Percentiles rank a stretch among this genome's conserved stretches.
Conservation (phyloP, 345 rosid species). For the Cardamine occulta region DNA sequence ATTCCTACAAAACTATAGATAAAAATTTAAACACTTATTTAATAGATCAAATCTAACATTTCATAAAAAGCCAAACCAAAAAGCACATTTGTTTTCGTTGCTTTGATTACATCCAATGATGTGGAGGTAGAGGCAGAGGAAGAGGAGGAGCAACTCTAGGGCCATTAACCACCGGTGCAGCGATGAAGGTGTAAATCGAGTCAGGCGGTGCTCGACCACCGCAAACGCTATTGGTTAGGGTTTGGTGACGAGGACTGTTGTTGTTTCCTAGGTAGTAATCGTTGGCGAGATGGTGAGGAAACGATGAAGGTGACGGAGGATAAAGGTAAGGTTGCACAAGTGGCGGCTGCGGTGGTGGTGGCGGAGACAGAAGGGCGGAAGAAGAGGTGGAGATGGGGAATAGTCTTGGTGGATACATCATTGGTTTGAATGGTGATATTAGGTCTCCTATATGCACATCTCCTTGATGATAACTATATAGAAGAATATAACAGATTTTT, state of each 20-base stretch:
- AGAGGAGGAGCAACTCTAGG: slow-evolving; percentile 19
- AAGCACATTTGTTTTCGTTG: neutral
- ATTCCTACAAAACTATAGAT: slow-evolving; percentile 23
- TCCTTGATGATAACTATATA: slow-evolving; percentile 59
- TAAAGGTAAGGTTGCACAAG: slow-evolving; percentile 50
- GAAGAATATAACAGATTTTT: neutral
- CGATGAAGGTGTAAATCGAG: slow-evolving; percentile 44
- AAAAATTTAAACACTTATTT: neutral
- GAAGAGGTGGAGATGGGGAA: slow-evolving; percentile 51
- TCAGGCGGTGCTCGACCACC: slow-evolving; percentile 22
- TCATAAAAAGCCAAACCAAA: neutral
- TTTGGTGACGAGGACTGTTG: slow-evolving; percentile 42
- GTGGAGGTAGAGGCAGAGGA: slow-evolving; percentile 33
- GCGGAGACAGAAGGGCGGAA: slow-evolving; percentile 24
- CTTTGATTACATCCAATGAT: slow-evolving; percentile 23
- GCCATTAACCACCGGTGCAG: slow-evolving; percentile 47
- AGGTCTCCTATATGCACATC: slow-evolving; percentile 51
- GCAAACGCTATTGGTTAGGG: slow-evolving; percentile 35
- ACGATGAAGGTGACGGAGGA: slow-evolving; percentile 50
- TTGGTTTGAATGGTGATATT: slow-evolving; percentile 57
- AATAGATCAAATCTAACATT: slow-evolving; percentile 7
- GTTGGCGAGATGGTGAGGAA: slow-evolving; percentile 44
- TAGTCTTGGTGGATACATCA: slow-evolving; percentile 56
- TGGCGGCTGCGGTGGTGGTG: slow-evolving; percentile 46
- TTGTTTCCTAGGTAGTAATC: slow-evolving; percentile 74